Base-by-base conservation (phyloP, 768 basidiomycete genomes). In the Lactarius hengduanensis region DNA sequence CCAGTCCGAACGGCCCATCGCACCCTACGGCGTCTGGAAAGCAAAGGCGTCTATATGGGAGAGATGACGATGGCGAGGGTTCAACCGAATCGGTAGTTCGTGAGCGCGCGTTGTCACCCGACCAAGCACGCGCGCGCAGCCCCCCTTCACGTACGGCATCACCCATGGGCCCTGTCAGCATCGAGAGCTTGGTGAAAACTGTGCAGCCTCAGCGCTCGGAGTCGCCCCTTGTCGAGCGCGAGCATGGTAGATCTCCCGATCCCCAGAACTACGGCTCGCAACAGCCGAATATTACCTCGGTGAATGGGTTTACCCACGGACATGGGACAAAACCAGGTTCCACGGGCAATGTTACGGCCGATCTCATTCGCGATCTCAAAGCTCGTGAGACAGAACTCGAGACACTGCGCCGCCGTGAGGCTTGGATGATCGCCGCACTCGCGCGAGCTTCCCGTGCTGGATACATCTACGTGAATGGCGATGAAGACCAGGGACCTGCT, bases 351-450 rank as follows among this genome's bases (percentile, higher is more conserved):
- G 81, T 89, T 22, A 82, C 89, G 3, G 86, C 89, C 15, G 94
- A 96, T 72, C 76, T 94, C 67, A 77, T 92, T 54, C 82, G 87
- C 47, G 93, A 95, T 71, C 78, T 95, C 67, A 94, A 91, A 76
- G 82, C 83, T 41, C 94, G 90, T 74, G 94, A 96, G 69, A 79
- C 81, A 43, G 94, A 96, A 75, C 74, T 97, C 56, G 92, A 94
- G 69, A 80, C 80, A 56, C 77, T 90, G 70, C 88, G 86, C 82
- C 85, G 85, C 73, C 85, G 91, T 70, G 88, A 94, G 79, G 78
- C 79, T 41, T 97, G 96, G 90, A 88, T 98, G 87, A 88, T 86
- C 73, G 86, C 87, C 56, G 89, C 92, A 1, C 77, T 99, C 57
- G 77, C 79, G 5, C 84, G 88, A 72, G 96, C 96, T 0, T 82